Percentiles rank a stretch among this genome's conserved stretches.
Evolutionary conservation across 2,329 filamentous ascomycete species (phyloP).

Genomic region (Fusarium sp.): DNA sequence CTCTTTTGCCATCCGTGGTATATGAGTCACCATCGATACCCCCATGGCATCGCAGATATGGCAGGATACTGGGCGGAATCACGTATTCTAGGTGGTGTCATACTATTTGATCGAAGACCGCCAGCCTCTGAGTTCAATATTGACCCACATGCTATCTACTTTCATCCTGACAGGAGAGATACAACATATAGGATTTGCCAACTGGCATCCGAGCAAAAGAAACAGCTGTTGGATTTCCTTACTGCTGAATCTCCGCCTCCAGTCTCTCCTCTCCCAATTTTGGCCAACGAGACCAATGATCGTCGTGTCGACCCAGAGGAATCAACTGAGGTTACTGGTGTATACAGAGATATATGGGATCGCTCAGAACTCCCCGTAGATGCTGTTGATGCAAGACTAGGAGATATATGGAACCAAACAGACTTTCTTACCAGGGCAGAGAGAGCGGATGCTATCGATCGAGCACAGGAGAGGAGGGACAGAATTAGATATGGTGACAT

Average conservation of each 20-base stretch:
- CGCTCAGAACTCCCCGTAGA: neutral
- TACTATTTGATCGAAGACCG: conserved; percentile 7
- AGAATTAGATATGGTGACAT: neutral
- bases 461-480: neutral
- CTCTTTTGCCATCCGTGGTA: conserved; percentile 43
- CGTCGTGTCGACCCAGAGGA: conserved; percentile 10
- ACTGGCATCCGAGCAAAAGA: neutral
- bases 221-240: neutral
- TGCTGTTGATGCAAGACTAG: neutral
- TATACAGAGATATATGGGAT: conserved; percentile 3
- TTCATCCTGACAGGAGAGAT: neutral
- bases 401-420: neutral
- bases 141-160: conserved; percentile 7
- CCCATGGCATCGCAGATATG: neutral
- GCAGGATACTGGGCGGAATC: conserved; percentile 14
- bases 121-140: neutral
- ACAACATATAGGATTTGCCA: conserved; percentile 7
- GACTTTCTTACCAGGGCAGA: neutral
- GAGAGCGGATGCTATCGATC: neutral
- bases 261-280: neutral
- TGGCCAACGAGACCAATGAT: neutral
- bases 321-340: neutral
- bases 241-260: neutral
- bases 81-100: conserved; percentile 1
- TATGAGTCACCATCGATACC: neutral